phyloP scores from a whole-genome alignment of 2,329 filamentous ascomycete species.

The Cladophialophora yegresii region DNA sequence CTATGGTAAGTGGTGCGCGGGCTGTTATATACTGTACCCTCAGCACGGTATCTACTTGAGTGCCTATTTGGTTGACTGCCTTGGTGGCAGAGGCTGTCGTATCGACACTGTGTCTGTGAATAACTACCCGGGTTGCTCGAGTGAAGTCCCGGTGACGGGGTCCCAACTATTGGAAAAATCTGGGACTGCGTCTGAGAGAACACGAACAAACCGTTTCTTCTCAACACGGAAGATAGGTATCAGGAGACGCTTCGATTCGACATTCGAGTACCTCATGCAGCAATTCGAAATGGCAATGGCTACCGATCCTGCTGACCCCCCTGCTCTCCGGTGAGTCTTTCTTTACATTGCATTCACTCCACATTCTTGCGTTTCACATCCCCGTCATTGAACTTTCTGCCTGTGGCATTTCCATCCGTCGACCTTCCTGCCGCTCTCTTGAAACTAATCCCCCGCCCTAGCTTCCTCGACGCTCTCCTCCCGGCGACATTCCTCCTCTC shows the following conservation, averaged over 20 bases:
- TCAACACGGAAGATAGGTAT: neutral
- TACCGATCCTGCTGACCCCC: conserved; percentile 24
- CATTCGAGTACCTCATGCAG: conserved; percentile 19
- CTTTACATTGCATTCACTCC: neutral
- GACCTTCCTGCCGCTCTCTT: neutral
- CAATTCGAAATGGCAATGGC: conserved; percentile 30
- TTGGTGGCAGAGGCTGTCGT: no score
- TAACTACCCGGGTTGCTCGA: no score
- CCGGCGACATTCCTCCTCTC: conserved; percentile 27
- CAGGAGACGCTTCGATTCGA: neutral
- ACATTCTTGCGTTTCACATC: neutral
- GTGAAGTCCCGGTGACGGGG: no score
- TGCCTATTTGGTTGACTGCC: no score
- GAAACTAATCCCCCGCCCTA: neutral
- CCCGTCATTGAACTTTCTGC: neutral
- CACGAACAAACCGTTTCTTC: neutral
- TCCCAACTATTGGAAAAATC: no score
- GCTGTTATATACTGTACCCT: no score
- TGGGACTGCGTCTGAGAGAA: no score
- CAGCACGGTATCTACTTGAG: no score
- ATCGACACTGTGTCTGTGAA: no score
- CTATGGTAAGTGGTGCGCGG: no score
- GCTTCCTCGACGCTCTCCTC: conserved; percentile 28
- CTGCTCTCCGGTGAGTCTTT: conserved; percentile 16
- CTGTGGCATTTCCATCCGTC: neutral